Conservation (phyloP, 2,329 filamentous ascomycete genomes). For the Calonectria pseudoturangicola region DNA sequence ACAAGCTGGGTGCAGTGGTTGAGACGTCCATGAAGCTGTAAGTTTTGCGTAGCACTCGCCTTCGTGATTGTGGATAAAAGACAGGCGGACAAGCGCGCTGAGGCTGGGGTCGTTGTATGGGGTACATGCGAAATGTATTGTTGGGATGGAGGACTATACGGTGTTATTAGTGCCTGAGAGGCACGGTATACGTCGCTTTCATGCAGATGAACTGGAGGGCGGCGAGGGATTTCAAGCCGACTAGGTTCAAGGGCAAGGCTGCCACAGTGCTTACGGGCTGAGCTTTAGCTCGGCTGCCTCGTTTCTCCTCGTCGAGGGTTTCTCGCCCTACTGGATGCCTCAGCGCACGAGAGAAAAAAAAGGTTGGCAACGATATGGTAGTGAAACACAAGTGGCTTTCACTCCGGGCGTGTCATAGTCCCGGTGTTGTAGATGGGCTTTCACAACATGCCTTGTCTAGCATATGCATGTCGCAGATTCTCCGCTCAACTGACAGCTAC, state of each 20-base stretch:
- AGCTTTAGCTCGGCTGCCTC: slow-evolving; percentile 10
- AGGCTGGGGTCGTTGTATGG: slow-evolving; percentile 22
- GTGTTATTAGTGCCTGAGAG: neutral
- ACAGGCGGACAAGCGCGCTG: slow-evolving; percentile 17
- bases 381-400: neutral
- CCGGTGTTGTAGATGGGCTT: neutral
- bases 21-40: slow-evolving; percentile 1
- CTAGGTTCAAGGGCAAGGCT: slow-evolving; percentile 26
- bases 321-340: neutral
- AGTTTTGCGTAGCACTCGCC: slow-evolving; percentile 15
- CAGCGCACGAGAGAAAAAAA: neutral
- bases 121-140: slow-evolving; percentile 9
- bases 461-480: slow-evolving; percentile 29
- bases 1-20: slow-evolving; percentile 17
- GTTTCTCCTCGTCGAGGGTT: neutral
- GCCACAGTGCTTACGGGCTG: slow-evolving; percentile 14
- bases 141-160: slow-evolving; percentile 22
- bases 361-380: neutral
- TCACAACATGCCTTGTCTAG: slow-evolving; percentile 11
- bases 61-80: slow-evolving; percentile 33
- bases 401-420: neutral
- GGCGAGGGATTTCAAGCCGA: neutral
- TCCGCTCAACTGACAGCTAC: slow-evolving; percentile 24
- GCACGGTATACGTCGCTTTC: slow-evolving; percentile 19
- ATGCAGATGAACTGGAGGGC: slow-evolving; percentile 1